Conservation (phyloP, 2,329 filamentous ascomycete genomes). For the Diaporthe ampelina region DNA sequence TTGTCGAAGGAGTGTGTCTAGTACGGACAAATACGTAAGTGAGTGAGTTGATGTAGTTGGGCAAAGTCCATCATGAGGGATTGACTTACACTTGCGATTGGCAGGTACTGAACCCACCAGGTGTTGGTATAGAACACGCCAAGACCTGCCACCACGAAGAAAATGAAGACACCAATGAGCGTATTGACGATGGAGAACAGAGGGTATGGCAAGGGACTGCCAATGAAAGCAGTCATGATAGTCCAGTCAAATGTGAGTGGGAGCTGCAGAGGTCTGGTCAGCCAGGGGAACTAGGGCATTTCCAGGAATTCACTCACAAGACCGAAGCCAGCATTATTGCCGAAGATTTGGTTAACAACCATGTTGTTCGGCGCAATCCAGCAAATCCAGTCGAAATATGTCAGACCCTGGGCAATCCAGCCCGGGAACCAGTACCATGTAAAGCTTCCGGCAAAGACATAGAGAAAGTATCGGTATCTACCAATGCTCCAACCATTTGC, state of each 20-base stretch:
- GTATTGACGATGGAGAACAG: conserved; percentile 37
- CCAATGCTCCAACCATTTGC: conserved; percentile 38
- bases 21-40: neutral
- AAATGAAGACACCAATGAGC: conserved; percentile 35
- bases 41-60: neutral
- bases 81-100: conserved; percentile 35
- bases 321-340: conserved; percentile 36
- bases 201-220: conserved; percentile 36
- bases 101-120: conserved; percentile 36
- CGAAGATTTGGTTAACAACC: conserved; percentile 39
- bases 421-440: conserved; percentile 39
- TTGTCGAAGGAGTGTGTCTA: conserved; percentile 38
- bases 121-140: conserved; percentile 39
- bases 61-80: neutral
- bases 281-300: too few relatives aligned
- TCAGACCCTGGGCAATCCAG: conserved; percentile 36
- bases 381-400: conserved; percentile 39
- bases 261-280: too few relatives aligned
- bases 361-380: conserved; percentile 39
- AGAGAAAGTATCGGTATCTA: conserved; percentile 35
- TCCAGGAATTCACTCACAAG: too few relatives aligned
- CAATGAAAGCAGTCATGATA: conserved; percentile 37
- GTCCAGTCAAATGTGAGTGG: conserved; percentile 41
- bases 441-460: conserved; percentile 33
- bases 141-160: conserved; percentile 34